A percentile compares a stretch with the other conserved stretches of the same genome.
Evolutionary conservation across 2,329 filamentous ascomycete genomes (phyloP).

Genomic region (Diaporthe destruens): DNA sequence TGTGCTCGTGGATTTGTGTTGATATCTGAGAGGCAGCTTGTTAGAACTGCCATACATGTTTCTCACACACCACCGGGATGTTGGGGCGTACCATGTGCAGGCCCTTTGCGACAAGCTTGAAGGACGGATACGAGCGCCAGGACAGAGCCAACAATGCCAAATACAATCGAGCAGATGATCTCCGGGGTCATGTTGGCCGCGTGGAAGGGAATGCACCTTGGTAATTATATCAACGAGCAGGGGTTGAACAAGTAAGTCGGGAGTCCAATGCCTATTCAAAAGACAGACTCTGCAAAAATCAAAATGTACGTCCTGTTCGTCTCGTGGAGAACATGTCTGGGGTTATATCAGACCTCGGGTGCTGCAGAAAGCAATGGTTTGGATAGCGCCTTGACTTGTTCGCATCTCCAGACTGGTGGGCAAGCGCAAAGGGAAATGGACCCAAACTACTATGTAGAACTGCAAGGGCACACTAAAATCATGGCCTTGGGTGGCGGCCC

Average conservation of each 20-base stretch:
- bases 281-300: neutral
- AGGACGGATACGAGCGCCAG: neutral
- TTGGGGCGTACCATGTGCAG: neutral
- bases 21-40: neutral
- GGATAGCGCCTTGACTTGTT: too few relatives aligned
- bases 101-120: neutral
- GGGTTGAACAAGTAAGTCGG: rapidly evolving
- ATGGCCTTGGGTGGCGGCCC: too few relatives aligned
- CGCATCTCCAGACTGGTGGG: too few relatives aligned
- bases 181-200: neutral
- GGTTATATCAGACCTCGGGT: neutral
- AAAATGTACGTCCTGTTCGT: neutral
- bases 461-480: too few relatives aligned
- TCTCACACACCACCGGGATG: too few relatives aligned
- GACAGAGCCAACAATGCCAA: neutral
- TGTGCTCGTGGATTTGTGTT: neutral
- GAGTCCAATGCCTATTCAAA: neutral
- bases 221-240: neutral
- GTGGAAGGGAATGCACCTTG: too few relatives aligned
- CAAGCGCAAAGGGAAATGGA: too few relatives aligned
- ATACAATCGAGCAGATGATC: neutral
- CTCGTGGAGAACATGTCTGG: too few relatives aligned
- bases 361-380: too few relatives aligned
- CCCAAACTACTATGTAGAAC: too few relatives aligned
- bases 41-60: neutral